A percentile compares a stretch with the other conserved stretches of the same genome.
phyloP scores from a whole-genome alignment of 108 stramenopile genomes.

The Stephanodiscus triporus region DNA sequence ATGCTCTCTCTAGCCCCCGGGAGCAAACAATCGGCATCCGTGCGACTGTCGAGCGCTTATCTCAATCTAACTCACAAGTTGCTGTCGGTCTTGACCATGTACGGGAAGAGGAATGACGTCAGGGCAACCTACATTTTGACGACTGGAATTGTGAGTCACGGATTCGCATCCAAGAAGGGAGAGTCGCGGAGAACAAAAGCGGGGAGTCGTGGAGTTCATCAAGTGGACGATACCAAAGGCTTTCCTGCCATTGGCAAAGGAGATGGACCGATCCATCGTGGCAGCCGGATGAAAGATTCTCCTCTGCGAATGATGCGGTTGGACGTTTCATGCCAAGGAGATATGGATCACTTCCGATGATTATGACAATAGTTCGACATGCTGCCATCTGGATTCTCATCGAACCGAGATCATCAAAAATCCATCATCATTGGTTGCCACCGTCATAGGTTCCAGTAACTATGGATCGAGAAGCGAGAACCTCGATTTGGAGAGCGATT shows the following conservation, averaged over 20 bases:
- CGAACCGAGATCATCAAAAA: constrained; percentile 23
- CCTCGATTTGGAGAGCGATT: constrained; percentile 84
- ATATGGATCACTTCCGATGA: constrained; percentile 60
- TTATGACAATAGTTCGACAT: background rate
- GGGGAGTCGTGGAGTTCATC: constrained; percentile 59
- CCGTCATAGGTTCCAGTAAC: constrained; percentile 79
- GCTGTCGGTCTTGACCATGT: constrained; percentile 37
- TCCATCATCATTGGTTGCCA: constrained; percentile 47
- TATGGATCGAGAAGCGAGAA: constrained; percentile 73
- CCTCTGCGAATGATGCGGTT: constrained; percentile 69
- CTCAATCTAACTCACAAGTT: constrained; percentile 71
- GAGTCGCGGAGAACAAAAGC: background rate
- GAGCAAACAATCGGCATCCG: constrained; percentile 32
- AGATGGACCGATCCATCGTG: constrained; percentile 36
- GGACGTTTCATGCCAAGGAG: constrained; percentile 92
- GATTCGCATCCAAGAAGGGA: constrained; percentile 73
- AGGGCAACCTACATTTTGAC: constrained; percentile 61
- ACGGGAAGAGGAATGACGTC: constrained; percentile 17
- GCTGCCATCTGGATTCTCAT: background rate
- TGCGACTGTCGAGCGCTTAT: constrained; percentile 81
- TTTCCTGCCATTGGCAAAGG: constrained; percentile 60
- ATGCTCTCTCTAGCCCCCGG: constrained; percentile 41
- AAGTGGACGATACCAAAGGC: constrained; percentile 78
- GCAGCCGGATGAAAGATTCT: constrained; percentile 48
- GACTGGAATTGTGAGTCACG: constrained; percentile 74